Evolutionary conservation across 352 stramenopile species (phyloP), one percentile per base, ranked within the genome.

Genomic region (Aphanomyces astaci): DNA sequence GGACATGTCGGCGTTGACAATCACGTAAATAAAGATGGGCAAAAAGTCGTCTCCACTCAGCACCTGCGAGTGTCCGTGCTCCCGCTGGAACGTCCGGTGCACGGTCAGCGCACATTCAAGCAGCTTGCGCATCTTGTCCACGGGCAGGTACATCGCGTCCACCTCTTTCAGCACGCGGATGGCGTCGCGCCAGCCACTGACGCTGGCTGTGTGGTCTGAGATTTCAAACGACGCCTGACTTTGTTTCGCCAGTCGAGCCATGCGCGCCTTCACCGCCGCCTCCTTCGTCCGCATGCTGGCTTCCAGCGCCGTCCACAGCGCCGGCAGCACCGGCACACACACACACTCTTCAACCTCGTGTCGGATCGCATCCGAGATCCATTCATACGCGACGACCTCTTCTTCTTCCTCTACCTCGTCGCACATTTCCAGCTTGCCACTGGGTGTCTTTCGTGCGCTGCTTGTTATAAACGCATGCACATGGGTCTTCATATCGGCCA

Each of bases 11-110:
- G 80, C 88, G 72, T 92, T 84, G 36, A 94, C 84, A 71, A 94
- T 88, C 70, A 94, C 84, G 76, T 92, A 92, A 76, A 94, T 89
- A 78, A 94, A 92, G 73, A 94, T 92, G 49, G 84, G 84, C 72
- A 94, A 69, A 66, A 94, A 92, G 72, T 92, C 84, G 75, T 92
- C 86, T 36, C 84, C 86, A 54, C 83, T 92, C 40, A 94, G 75
- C 57, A 90, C 81, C 59, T 91, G 81, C 25, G 89, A 81, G 31
- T 88, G 71, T 33, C 27, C 51, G 28, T 64, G 80, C 59, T 94
- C 86, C 1, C 73, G 30, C 57, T 82, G 84, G 72, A 92, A 87
- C 25, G 90, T 62, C 32, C 75, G 66, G 71, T 94, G 84, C 66
- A 94, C 90, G 43, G 81, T 75, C 57, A 91, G 81, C 9, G 84